These are phyloP conservation scores for Sclerotinia minor DNA, from an alignment of 2,329 filamentous ascomycete species.

Conservation along the genomic window DNA sequence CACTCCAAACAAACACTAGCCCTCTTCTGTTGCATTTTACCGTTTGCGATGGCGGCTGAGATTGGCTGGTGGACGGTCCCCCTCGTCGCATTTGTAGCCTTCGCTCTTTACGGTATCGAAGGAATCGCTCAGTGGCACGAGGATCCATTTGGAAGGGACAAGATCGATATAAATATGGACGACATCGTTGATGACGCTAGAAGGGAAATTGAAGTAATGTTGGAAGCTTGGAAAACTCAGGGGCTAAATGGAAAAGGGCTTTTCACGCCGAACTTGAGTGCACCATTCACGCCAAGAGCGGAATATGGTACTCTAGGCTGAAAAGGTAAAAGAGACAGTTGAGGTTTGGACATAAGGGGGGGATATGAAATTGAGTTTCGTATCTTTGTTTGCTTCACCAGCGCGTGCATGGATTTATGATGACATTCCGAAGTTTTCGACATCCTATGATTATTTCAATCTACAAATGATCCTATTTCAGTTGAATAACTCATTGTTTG, in stretches of 20 bases:
- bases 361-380: conserved; percentile 1
- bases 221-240: conserved; percentile 55
- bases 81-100: conserved; percentile 59
- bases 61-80: conserved; percentile 63
- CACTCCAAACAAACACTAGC: conserved; percentile 65
- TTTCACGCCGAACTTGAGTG: conserved; percentile 2
- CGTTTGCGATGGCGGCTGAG: conserved; percentile 63
- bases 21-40: conserved; percentile 59
- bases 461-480: too few species aligned
- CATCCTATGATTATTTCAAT: too few species aligned
- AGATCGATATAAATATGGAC: conserved; percentile 68
- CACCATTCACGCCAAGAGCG: conserved; percentile 9
- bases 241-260: conserved; percentile 27
- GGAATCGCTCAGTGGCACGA: conserved; percentile 55
- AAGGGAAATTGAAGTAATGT: conserved; percentile 56
- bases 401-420: too few species aligned
- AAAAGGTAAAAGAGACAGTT: background rate
- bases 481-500: too few species aligned
- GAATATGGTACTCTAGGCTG: conserved; percentile 18
- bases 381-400: background rate
- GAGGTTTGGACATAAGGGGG: background rate
- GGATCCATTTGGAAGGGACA: conserved; percentile 65
- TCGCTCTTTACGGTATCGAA: conserved; percentile 58
- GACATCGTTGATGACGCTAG: conserved; percentile 62
- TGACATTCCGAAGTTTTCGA: too few species aligned